phyloP scores from a whole-genome alignment of 176 grass and related monocot species.

The Cenchrus americanus region DNA sequence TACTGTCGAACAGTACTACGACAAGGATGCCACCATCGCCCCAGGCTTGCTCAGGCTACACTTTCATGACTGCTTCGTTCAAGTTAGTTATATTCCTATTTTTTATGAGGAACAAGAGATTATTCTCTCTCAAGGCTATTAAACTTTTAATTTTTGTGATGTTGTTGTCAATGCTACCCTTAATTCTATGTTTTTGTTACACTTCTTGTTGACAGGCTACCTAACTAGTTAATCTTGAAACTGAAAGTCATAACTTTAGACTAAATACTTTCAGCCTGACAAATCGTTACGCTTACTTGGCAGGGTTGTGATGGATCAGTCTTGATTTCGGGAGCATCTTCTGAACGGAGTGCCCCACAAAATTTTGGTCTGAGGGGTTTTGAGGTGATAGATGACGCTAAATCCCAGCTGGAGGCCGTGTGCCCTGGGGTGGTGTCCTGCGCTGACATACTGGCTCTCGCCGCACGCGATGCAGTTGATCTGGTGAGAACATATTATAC shows the following conservation, averaged over 20 bases:
- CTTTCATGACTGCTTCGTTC: constrained; percentile 94
- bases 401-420: constrained; percentile 64
- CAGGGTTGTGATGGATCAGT: constrained; percentile 84
- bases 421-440: constrained; percentile 84
- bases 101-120: background rate
- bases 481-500: constrained; percentile 47
- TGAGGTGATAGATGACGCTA: constrained; percentile 76
- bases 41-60: constrained; percentile 78
- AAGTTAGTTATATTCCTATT: constrained; percentile 36
- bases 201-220: too few relatives aligned
- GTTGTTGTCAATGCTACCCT: too few relatives aligned
- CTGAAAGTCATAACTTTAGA: too few relatives aligned
- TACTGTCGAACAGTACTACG: constrained; percentile 67
- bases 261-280: too few relatives aligned
- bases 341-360: constrained; percentile 65
- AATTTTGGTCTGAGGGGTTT: constrained; percentile 77
- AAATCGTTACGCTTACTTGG: background rate
- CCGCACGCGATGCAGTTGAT: constrained; percentile 70
- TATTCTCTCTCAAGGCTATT: too few relatives aligned
- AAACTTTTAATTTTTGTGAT: too few relatives aligned
- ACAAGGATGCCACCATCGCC: constrained; percentile 60
- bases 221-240: too few relatives aligned
- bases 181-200: too few relatives aligned
- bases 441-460: constrained; percentile 71
- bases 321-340: constrained; percentile 62